Evolutionary conservation across 495 filamentous ascomycete genomes (phyloP).

Genomic region (Cercophora samala): DNA sequence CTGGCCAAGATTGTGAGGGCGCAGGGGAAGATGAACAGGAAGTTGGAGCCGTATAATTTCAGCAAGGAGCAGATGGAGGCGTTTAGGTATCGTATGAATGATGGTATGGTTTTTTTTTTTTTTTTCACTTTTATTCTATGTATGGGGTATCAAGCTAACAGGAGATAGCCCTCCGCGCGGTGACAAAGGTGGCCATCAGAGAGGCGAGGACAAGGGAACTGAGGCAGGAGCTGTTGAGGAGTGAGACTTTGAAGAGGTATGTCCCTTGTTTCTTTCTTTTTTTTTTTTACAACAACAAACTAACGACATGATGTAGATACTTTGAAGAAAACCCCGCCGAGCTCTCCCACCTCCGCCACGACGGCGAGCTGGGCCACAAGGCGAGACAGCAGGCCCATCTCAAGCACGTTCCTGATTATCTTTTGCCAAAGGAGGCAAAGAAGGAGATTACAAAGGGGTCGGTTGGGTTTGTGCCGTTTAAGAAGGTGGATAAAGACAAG

Average conservation of each 20-base stretch:
- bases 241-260: slow-evolving; percentile 79
- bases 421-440: slow-evolving; percentile 77
- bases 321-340: slow-evolving; percentile 97
- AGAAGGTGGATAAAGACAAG: slow-evolving; percentile 64
- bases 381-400: slow-evolving; percentile 82
- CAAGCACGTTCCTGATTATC: slow-evolving; percentile 92
- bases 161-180: slow-evolving; percentile 54
- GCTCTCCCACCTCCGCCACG: slow-evolving; percentile 81
- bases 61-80: slow-evolving; percentile 90
- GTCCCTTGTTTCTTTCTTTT: slow-evolving; percentile 8
- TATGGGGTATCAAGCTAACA: not conserved
- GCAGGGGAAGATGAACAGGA: slow-evolving; percentile 69
- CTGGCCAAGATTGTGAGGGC: slow-evolving; percentile 67
- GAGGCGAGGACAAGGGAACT: slow-evolving; percentile 88
- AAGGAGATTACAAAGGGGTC: slow-evolving; percentile 59
- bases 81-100: slow-evolving; percentile 92
- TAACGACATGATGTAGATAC: no score
- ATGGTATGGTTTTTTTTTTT: no score
- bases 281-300: no score
- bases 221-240: slow-evolving; percentile 81
- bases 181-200: slow-evolving; percentile 78
- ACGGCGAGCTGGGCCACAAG: slow-evolving; percentile 71
- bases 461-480: slow-evolving; percentile 71
- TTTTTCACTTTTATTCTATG: not conserved
- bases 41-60: slow-evolving; percentile 85